Evolutionary conservation across 164 flowering plant species (phyloP).

Genomic region (Akebia trifoliata): DNA sequence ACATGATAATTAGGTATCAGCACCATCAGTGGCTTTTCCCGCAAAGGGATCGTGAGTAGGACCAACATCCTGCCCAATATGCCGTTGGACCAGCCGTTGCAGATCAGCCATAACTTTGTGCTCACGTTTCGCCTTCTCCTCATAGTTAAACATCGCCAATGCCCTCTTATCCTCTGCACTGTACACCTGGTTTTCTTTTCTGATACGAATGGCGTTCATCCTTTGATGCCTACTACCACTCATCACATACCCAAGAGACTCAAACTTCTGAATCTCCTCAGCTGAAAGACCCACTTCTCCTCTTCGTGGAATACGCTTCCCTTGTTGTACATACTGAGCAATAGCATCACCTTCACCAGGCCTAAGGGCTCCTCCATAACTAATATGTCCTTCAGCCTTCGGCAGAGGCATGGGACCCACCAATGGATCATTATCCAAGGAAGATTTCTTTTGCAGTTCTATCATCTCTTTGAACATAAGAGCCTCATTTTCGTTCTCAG

Average conservation of each 20-base stretch:
- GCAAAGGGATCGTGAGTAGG: constrained; percentile 91
- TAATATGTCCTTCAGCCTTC: constrained; percentile 92
- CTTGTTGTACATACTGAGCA: constrained; percentile 97
- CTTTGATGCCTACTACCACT: constrained; percentile 99
- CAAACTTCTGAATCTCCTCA: constrained; percentile 91
- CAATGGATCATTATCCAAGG: constrained; percentile 53
- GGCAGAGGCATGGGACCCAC: constrained; percentile 96
- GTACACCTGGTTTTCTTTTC: constrained; percentile 98
- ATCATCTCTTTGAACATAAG: constrained; percentile 69
- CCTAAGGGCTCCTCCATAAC: constrained; percentile 97
- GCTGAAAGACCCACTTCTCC: constrained; percentile 98
- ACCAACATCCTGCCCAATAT: constrained; percentile 90
- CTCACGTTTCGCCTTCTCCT: constrained; percentile 89
- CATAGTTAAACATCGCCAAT: constrained; percentile 88
- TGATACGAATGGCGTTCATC: constrained; percentile 98
- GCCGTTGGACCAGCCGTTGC: constrained; percentile 89
- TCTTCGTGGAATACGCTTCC: constrained; percentile 96
- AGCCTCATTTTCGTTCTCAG: constrained; percentile 41
- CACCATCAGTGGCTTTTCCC: constrained; percentile 50
- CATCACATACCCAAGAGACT: constrained; percentile 94
- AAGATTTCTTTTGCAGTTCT: constrained; percentile 67
- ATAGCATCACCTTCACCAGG: constrained; percentile 99
- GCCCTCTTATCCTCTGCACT: constrained; percentile 97
- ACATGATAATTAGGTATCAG: constrained; percentile 48
- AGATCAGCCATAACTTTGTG: constrained; percentile 96